Conservation (phyloP, 1,284 basidiomycete species). For the Omphalotus olearius region DNA sequence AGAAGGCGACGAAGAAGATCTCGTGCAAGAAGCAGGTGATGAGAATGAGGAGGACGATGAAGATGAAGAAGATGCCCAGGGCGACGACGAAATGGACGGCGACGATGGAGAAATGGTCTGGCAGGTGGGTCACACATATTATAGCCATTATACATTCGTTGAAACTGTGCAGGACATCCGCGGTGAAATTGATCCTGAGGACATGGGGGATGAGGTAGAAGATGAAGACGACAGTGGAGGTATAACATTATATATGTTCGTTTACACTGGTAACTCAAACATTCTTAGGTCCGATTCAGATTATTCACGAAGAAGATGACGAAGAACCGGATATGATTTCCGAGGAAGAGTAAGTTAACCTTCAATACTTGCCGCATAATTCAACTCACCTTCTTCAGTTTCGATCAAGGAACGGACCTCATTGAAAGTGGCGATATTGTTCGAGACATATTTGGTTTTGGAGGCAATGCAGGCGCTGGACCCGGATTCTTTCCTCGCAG, state of each 20-base stretch:
- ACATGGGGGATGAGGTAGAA: constrained; percentile 42
- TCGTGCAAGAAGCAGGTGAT: constrained; percentile 48
- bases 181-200: constrained; percentile 47
- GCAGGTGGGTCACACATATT: constrained; percentile 50
- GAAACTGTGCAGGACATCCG: constrained; percentile 50
- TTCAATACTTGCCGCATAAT: not conserved
- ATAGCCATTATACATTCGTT: too few species aligned
- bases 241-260: constrained; percentile 16
- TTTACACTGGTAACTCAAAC: constrained; percentile 16
- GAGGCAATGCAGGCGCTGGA: constrained; percentile 40
- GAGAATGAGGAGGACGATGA: constrained; percentile 49
- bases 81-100: constrained; percentile 36
- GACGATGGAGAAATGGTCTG: constrained; percentile 58
- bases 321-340: constrained; percentile 68
- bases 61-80: constrained; percentile 36
- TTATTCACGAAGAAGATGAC: constrained; percentile 51
- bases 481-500: constrained; percentile 51
- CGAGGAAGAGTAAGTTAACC: constrained; percentile 55
- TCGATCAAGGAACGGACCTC: constrained; percentile 45
- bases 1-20: constrained; percentile 53
- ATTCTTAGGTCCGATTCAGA: constrained; percentile 42
- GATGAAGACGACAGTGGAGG: constrained; percentile 54
- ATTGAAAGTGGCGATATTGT: constrained; percentile 35
- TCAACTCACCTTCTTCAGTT: constrained; percentile 29
- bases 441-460: constrained; percentile 53